Evolutionary conservation across 192 early-diverging fungal genomes (phyloP).

Genomic region (Entophlyctis luteolus): DNA sequence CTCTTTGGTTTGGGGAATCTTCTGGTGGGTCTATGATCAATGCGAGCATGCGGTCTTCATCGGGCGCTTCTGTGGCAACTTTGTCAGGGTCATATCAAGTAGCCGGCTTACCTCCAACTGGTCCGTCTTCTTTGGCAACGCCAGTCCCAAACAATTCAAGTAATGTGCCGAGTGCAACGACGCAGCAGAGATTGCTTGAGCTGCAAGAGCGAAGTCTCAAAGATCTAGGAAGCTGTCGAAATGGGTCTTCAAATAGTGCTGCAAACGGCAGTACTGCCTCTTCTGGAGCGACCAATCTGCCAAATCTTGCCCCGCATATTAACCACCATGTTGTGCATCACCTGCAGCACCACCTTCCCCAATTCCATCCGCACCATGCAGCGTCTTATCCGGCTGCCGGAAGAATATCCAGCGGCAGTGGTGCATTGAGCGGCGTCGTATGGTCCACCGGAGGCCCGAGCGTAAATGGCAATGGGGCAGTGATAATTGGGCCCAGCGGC

Average conservation of each 20-base stretch:
- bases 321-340: constrained; percentile 18
- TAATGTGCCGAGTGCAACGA: not conserved
- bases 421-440: not conserved
- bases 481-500: too few species aligned
- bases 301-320: not conserved
- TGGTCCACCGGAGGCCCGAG: not conserved
- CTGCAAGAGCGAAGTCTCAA: constrained; percentile 19
- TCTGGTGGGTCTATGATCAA: not conserved
- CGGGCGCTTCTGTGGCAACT: not conserved
- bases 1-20: not conserved
- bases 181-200: not conserved
- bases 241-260: not conserved
- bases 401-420: not conserved
- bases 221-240: constrained; percentile 11
- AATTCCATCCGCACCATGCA: constrained; percentile 18
- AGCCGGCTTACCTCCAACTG: not conserved
- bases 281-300: not conserved
- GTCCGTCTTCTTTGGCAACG: not conserved
- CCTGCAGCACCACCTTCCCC: not conserved
- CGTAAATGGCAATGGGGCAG: not conserved
- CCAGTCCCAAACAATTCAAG: not conserved
- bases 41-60: not conserved
- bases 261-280: not conserved
- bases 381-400: not conserved
- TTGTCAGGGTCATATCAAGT: not conserved